Evolutionary conservation across 306 rosid genomes (phyloP).

Genomic region (Castanopsis chinensis): DNA sequence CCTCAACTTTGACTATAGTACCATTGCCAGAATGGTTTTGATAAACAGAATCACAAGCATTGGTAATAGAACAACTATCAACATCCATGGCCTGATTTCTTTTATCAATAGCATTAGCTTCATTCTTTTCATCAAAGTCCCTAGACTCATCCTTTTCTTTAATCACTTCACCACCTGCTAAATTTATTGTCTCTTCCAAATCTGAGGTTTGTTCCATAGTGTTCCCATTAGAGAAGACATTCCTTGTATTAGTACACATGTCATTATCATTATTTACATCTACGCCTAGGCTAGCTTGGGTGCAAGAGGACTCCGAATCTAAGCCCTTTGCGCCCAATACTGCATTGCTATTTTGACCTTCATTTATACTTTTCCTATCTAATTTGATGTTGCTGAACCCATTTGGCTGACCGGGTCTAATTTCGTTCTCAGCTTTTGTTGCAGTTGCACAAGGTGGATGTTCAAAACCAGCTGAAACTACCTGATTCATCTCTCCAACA

Average conservation of each 20-base stretch:
- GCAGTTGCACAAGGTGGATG: conserved; percentile 40
- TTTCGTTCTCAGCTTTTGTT: conserved; percentile 44
- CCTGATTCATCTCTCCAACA: conserved; percentile 42
- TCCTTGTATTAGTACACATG: conserved; percentile 45
- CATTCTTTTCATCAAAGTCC: conserved; percentile 31
- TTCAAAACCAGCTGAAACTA: conserved; percentile 41
- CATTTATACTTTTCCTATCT: conserved; percentile 53
- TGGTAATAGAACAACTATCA: conserved; percentile 36
- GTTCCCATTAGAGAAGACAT: conserved; percentile 49
- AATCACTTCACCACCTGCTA: conserved; percentile 39
- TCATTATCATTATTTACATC: conserved; percentile 84
- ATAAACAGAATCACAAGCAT: conserved; percentile 40
- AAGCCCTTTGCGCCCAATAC: conserved; percentile 50
- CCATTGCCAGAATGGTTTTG: conserved; percentile 40
- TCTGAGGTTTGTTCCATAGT: conserved; percentile 40
- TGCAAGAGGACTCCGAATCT: conserved; percentile 57
- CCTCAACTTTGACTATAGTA: conserved; percentile 40
- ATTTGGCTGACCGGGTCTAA: conserved; percentile 58
- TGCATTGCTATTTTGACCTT: conserved; percentile 62
- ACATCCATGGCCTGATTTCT: conserved; percentile 24
- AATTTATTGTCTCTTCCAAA: conserved; percentile 42
- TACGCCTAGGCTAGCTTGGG: conserved; percentile 70
- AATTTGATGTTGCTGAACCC: conserved; percentile 49
- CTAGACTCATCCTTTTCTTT: conserved; percentile 37
- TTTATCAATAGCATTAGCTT: conserved; percentile 20